A percentile compares a stretch with the other conserved stretches of the same genome.
phyloP scores from a whole-genome alignment of 495 filamentous ascomycete species.

The Neurospora sp. region DNA sequence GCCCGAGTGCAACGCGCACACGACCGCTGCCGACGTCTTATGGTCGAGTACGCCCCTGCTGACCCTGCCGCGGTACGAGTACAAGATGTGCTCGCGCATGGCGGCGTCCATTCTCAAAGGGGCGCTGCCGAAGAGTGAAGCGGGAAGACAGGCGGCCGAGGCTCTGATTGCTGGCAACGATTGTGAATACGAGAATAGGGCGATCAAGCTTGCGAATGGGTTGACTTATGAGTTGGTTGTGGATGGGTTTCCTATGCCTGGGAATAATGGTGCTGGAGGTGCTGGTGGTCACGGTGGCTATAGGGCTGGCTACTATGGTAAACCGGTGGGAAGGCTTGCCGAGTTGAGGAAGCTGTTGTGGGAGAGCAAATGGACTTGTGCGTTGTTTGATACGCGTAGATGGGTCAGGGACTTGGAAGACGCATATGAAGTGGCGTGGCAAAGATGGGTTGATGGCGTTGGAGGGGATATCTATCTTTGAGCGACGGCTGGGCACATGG shows the following conservation, averaged over 20 bases:
- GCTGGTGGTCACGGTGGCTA: neutral
- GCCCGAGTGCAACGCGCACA: constrained; percentile 96
- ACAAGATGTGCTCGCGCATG: constrained; percentile 99
- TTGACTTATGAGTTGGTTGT: constrained; percentile 44
- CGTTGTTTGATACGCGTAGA: constrained; percentile 80
- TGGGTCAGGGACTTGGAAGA: constrained; percentile 90
- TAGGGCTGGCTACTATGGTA: constrained; percentile 28
- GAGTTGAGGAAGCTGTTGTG: constrained; percentile 74
- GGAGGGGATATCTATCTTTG: constrained; percentile 79
- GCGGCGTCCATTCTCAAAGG: constrained; percentile 88
- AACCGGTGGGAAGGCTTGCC: constrained; percentile 55
- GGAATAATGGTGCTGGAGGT: neutral
- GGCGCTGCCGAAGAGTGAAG: constrained; percentile 61
- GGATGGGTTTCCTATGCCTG: neutral
- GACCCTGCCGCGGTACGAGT: constrained; percentile 86
- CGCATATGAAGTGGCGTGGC: constrained; percentile 83
- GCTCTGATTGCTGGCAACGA: constrained; percentile 76
- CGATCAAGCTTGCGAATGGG: constrained; percentile 58
- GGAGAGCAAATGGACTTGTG: constrained; percentile 68
- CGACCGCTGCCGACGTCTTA: constrained; percentile 89
- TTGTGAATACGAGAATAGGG: constrained; percentile 69
- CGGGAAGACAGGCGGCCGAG: constrained; percentile 54
- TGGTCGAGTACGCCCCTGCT: constrained; percentile 93
- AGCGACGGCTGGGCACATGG: neutral
- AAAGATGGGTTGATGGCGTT: constrained; percentile 72